Evolutionary conservation across 73 alveolate species (phyloP).

Genomic region (Diophrys appendiculata): DNA sequence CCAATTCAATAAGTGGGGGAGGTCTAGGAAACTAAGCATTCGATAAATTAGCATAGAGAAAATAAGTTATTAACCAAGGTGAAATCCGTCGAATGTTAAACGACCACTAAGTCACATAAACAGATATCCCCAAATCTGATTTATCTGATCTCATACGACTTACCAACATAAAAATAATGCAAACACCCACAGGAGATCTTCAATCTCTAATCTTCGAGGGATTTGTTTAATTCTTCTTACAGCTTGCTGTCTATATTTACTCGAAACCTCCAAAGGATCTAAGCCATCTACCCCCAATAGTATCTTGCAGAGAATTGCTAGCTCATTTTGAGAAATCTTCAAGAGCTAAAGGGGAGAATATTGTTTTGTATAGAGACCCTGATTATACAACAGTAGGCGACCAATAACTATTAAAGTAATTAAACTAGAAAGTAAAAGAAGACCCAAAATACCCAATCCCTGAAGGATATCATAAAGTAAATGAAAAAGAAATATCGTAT

Average conservation of each 20-base stretch:
- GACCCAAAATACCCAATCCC: slow-evolving; percentile 77
- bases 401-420: slow-evolving; percentile 62
- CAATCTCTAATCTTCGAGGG: slow-evolving; percentile 32
- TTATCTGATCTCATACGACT: too few species aligned
- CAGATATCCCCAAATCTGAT: too few species aligned
- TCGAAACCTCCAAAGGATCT: slow-evolving; percentile 19
- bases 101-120: too few species aligned
- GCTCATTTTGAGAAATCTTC: slow-evolving; percentile 21
- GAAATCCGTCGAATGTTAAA: too few species aligned
- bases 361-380: slow-evolving; percentile 60
- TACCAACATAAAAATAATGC: too few species aligned
- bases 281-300: slow-evolving; percentile 36
- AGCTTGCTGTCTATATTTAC: slow-evolving; percentile 42
- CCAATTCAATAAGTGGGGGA: too few species aligned
- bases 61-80: too few species aligned
- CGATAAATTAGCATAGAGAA: too few species aligned
- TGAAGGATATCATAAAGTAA: slow-evolving; percentile 67
- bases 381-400: slow-evolving; percentile 64
- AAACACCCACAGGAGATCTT: too few species aligned
- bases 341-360: slow-evolving; percentile 27
- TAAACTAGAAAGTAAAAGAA: slow-evolving; percentile 55
- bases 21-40: too few species aligned
- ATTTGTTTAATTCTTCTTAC: slow-evolving; percentile 32
- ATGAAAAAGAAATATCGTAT: slow-evolving; percentile 53
- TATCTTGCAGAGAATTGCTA: slow-evolving; percentile 24